phyloP scores from a whole-genome alignment of 768 basidiomycete genomes.

The Omphalotus guepiniiformis region DNA sequence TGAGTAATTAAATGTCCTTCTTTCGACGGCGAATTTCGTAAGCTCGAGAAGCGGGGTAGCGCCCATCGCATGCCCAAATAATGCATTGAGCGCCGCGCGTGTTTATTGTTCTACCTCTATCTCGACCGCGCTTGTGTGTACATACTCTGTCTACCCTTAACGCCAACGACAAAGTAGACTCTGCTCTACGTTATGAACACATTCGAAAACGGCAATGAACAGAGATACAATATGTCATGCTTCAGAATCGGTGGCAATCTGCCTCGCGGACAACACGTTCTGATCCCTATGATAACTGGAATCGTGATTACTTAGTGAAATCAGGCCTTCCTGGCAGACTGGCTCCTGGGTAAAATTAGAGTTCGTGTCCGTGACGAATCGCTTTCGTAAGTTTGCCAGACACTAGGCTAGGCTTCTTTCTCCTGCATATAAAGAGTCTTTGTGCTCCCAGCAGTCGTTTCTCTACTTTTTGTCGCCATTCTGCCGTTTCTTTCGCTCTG shows the following conservation, averaged over 20 bases:
- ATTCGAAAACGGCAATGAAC: too few relatives aligned
- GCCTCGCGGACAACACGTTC: conserved; percentile 48
- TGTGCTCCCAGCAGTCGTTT: conserved; percentile 20
- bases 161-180: too few relatives aligned
- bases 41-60: too few relatives aligned
- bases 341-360: not conserved
- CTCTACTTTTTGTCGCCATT: conserved; percentile 19
- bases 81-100: too few relatives aligned
- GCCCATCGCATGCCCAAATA: too few relatives aligned
- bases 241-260: conserved; percentile 8
- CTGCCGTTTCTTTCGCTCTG: conserved; percentile 18
- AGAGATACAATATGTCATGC: not conserved
- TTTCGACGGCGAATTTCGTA: too few relatives aligned
- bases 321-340: conserved; percentile 3
- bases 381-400: not conserved
- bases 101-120: too few relatives aligned
- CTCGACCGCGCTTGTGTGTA: too few relatives aligned
- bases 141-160: too few relatives aligned
- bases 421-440: conserved; percentile 30
- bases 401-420: conserved; percentile 7
- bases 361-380: not conserved
- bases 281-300: conserved; percentile 32
- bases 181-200: too few relatives aligned
- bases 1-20: too few relatives aligned
- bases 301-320: conserved; percentile 27